A percentile compares a stretch with the other conserved stretches of the same genome.
These are phyloP conservation scores for Diaporthe ilicicola DNA, from an alignment of 2,329 filamentous ascomycete species.

Conservation along the genomic window DNA sequence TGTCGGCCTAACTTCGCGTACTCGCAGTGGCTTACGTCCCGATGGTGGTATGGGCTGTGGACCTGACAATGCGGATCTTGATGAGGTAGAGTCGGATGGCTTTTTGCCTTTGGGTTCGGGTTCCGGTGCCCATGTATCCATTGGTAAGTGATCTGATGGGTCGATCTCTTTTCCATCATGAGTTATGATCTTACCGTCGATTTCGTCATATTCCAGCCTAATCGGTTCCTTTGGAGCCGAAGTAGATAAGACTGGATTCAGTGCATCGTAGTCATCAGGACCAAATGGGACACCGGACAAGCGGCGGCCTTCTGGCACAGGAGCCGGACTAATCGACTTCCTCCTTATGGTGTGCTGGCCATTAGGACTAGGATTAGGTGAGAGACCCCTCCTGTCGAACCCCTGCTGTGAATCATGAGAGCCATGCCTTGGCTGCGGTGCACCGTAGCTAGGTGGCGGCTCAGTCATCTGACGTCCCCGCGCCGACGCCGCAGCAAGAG, in stretches of 20 bases:
- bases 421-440: conserved; percentile 37
- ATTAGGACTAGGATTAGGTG: conserved; percentile 46
- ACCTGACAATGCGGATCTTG: conserved; percentile 59
- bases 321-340: conserved; percentile 79
- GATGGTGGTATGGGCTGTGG: conserved; percentile 61
- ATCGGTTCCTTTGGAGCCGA: conserved; percentile 43
- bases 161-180: conserved; percentile 81
- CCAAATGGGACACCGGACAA: conserved; percentile 74
- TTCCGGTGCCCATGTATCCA: conserved; percentile 81
- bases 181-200: conserved; percentile 75
- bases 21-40: conserved; percentile 61
- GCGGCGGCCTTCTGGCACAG: conserved; percentile 58
- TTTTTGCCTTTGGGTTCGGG: conserved; percentile 68
- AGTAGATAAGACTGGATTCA: conserved; percentile 68
- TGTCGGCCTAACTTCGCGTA: conserved; percentile 57
- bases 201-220: conserved; percentile 56
- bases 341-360: conserved; percentile 66
- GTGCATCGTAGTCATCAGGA: conserved; percentile 77
- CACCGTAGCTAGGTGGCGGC: conserved; percentile 38
- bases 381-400: conserved; percentile 48
- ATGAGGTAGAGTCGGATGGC: conserved; percentile 41
- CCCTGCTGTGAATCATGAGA: conserved; percentile 42
- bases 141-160: conserved; percentile 81
- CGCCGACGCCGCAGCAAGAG: conserved; percentile 48
- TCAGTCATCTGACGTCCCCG: conserved; percentile 52